Base-by-base conservation (phyloP, 2,329 filamentous ascomycete genomes). In the Beauveria scarabaeidicola region DNA sequence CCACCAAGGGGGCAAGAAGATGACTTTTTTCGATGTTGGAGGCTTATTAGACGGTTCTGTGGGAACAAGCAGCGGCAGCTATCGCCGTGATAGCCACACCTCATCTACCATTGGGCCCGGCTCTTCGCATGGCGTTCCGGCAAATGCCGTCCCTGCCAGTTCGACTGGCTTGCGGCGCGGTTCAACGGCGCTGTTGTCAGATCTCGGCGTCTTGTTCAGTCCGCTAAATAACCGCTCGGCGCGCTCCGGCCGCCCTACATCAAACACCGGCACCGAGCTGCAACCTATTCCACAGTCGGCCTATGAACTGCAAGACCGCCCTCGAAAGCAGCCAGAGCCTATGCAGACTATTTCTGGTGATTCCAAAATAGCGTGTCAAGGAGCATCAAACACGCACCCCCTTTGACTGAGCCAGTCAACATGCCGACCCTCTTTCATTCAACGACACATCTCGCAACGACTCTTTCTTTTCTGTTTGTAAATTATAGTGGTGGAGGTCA, bases 21-120 rank as follows among this genome's bases (percentile, higher is more conserved):
- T 94, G 5, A 90, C 89, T 0, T 93, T 96, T 70, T 91, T 93
- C 66, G 92, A 96, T 65, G 87, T 91, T 1, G 91, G 91, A 23
- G 90, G 89, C 0, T 74, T 96, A 0, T 75, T 95, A 0, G 84
- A 87, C 5, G 78, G 78, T 19, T 63, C 73, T 1, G 54, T 58
- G 27, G 64, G 65, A 7, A 67, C 67, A 53, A 68, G 69, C 62
- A 70, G 66, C 54, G 66, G 67, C 27, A 72, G 70, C 51, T 66
- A 72, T 52, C 69, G 73, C 44, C 72, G 74, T 11, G 74, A 74
- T 32, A 81, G 78, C 63, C 70, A 69, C 59, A 71, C 72, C 23
- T 79, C 77, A 5, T 71, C 70, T 4, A 74, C 72, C 50, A 63
- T 73, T 32, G 77, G 76, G 36, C 73, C 75, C 1, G 65, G 69